Evolutionary conservation across 2,329 filamentous ascomycete species (phyloP).

Genomic region (Juglanconis oblonga): DNA sequence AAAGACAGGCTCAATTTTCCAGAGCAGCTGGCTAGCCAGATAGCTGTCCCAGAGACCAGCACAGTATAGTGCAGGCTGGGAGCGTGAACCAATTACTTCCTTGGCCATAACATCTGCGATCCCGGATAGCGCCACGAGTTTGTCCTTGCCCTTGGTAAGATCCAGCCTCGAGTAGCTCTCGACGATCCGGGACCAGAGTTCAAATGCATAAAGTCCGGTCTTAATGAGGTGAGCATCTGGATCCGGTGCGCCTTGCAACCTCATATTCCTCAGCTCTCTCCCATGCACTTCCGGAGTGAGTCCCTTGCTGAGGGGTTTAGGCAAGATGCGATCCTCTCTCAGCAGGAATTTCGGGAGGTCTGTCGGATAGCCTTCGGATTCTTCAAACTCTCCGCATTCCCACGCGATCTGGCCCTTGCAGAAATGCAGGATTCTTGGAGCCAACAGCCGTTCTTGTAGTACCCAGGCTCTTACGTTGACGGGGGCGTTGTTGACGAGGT

Average conservation of each 20-base stretch:
- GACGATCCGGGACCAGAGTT: slow-evolving; percentile 3
- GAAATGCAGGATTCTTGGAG: slow-evolving; percentile 23
- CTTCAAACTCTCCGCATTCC: slow-evolving; percentile 19
- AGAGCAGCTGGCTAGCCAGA: slow-evolving; percentile 12
- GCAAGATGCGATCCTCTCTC: neutral
- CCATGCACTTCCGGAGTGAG: neutral
- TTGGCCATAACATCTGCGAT: slow-evolving; percentile 2
- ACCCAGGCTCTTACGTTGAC: slow-evolving; percentile 23
- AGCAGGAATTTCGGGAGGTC: neutral
- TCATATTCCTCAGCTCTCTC: neutral
- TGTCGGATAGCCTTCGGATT: neutral
- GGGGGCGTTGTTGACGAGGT: neutral
- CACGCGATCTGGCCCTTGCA: slow-evolving; percentile 20
- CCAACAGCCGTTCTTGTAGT: slow-evolving; percentile 23
- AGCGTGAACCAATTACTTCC: neutral
- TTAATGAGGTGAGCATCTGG: neutral
- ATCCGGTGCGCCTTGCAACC: neutral
- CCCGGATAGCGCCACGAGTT: slow-evolving; percentile 11
- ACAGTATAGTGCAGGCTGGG: neutral
- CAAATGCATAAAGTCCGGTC: neutral
- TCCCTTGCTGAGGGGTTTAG: neutral
- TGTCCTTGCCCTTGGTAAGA: slow-evolving; percentile 1
- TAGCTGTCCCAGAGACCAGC: neutral
- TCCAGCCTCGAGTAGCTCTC: slow-evolving; percentile 4
- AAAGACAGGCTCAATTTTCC: neutral